Percentiles rank a stretch among this genome's conserved stretches.
These are phyloP conservation scores for Neofusicoccum laricinum DNA, from an alignment of 2,329 filamentous ascomycete genomes.

Conservation along the genomic window DNA sequence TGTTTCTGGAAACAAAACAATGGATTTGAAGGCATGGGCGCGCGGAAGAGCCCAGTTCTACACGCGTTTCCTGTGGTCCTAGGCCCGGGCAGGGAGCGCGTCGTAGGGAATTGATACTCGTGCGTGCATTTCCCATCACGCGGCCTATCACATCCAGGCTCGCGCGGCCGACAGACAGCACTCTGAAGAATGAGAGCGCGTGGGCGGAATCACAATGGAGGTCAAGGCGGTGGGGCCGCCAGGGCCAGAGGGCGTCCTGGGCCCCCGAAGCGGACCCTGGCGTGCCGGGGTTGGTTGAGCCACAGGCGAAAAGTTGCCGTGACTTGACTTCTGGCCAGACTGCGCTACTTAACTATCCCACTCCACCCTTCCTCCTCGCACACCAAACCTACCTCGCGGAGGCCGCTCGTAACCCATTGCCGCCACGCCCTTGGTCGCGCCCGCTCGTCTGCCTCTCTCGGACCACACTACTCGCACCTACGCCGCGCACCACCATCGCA, in stretches of 20 bases:
- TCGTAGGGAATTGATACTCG: not conserved
- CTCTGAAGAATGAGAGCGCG: not conserved
- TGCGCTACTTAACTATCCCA: not conserved
- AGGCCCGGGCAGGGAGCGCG: not conserved
- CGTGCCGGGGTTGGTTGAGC: slow-evolving; percentile 8
- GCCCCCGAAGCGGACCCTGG: slow-evolving; percentile 7
- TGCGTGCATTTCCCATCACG: not conserved
- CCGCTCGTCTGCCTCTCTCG: not conserved
- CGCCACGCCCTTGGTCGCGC: not conserved
- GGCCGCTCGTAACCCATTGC: not conserved
- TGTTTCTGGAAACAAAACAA: not conserved
- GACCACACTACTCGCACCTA: not conserved
- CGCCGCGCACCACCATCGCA: not conserved
- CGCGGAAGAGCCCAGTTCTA: not conserved
- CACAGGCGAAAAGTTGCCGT: slow-evolving; percentile 15
- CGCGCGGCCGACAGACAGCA: not conserved
- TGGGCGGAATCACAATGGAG: not conserved
- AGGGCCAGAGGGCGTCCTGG: not conserved
- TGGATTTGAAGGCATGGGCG: not conserved
- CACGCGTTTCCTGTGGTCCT: not conserved
- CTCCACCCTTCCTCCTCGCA: slow-evolving; percentile 5
- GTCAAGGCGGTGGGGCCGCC: not conserved
- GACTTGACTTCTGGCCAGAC: slow-evolving; percentile 14
- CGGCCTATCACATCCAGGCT: not conserved
- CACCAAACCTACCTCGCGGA: not conserved